phyloP scores from a whole-genome alignment of 208 protist species.

The Trypanosoma boissoni region DNA sequence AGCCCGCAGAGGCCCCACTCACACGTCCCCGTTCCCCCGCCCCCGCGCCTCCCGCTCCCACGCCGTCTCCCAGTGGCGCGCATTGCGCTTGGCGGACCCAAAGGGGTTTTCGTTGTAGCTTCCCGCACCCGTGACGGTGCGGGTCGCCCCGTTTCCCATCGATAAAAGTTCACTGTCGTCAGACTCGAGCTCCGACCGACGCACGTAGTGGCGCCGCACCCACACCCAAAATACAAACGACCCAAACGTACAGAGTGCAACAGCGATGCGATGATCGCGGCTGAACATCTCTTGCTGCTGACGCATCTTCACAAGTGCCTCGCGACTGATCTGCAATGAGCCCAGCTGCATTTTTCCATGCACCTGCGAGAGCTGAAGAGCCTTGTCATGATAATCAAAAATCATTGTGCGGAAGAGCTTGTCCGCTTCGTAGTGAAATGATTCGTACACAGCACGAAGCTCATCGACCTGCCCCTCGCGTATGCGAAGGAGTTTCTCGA shows the following conservation, averaged over 20 bases:
- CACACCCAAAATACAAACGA: conserved; percentile 80
- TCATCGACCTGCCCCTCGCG: conserved; percentile 59
- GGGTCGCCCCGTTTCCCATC: conserved; percentile 2
- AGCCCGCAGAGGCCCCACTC: too few relatives aligned
- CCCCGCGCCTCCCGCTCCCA: conserved; percentile 82
- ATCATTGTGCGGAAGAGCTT: conserved; percentile 77
- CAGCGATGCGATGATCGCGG: conserved; percentile 68
- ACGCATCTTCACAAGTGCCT: conserved; percentile 74
- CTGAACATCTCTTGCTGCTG: conserved; percentile 84
- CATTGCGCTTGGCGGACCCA: conserved; percentile 59
- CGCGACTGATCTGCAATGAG: conserved; percentile 72
- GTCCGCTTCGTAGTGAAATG: conserved; percentile 85
- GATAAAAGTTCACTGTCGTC: conserved; percentile 23
- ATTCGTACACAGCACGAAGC: conserved; percentile 72
- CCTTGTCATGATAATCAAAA: conserved; percentile 90
- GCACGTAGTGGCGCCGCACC: conserved; percentile 82
- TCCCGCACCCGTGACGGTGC: conserved; percentile 51
- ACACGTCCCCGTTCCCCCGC: conserved; percentile 23
- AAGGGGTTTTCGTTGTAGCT: conserved; percentile 70
- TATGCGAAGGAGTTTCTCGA: conserved; percentile 46
- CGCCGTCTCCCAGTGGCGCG: conserved; percentile 49
- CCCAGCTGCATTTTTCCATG: conserved; percentile 83
- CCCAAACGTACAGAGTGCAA: conserved; percentile 51
- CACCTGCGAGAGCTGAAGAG: conserved; percentile 82
- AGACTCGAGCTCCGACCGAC: conserved; percentile 36